Evolutionary conservation across 495 filamentous ascomycete species (phyloP).

Genomic region (Aspergillus kassunensis): DNA sequence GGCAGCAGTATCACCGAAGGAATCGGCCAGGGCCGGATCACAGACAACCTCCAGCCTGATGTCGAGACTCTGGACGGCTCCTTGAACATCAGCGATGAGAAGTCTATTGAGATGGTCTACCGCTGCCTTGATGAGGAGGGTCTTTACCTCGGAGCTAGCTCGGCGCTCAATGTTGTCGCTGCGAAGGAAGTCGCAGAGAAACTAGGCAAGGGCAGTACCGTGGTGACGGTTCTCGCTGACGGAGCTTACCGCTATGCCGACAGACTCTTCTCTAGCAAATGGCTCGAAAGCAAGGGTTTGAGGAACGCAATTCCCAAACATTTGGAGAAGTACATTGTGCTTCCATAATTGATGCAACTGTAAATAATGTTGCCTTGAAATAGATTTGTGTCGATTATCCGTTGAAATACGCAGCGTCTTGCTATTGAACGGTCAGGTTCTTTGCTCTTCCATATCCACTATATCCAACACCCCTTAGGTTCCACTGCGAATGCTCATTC

Average conservation of each 20-base stretch:
- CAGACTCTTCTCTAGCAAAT: conserved; percentile 81
- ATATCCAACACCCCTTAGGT: conserved; percentile 57
- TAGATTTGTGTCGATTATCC: not conserved
- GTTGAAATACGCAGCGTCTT: not conserved
- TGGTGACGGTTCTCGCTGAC: conserved; percentile 92
- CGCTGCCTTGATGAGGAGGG: conserved; percentile 95
- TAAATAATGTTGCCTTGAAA: conserved; percentile 1
- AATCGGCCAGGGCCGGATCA: conserved; percentile 95
- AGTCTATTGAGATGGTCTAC: conserved; percentile 97
- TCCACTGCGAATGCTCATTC: conserved; percentile 47
- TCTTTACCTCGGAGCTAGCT: conserved; percentile 91
- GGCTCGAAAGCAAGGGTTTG: conserved; percentile 82
- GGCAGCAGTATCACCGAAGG: conserved; percentile 95
- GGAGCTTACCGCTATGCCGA: conserved; percentile 97
- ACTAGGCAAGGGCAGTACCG: conserved; percentile 81
- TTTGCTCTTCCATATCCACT: conserved; percentile 55
- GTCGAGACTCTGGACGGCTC: conserved; percentile 83
- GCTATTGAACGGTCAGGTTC: conserved; percentile 31
- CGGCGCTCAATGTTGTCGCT: conserved; percentile 88
- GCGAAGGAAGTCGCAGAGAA: conserved; percentile 92
- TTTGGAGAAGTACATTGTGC: conserved; percentile 86
- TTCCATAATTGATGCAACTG: conserved; percentile 41
- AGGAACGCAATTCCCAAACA: conserved; percentile 78
- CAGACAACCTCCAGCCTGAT: conserved; percentile 85
- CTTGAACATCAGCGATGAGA: conserved; percentile 81